These are phyloP conservation scores for Talaromyces thailandensis DNA, from an alignment of 495 filamentous ascomycete species.

Conservation along the genomic window DNA sequence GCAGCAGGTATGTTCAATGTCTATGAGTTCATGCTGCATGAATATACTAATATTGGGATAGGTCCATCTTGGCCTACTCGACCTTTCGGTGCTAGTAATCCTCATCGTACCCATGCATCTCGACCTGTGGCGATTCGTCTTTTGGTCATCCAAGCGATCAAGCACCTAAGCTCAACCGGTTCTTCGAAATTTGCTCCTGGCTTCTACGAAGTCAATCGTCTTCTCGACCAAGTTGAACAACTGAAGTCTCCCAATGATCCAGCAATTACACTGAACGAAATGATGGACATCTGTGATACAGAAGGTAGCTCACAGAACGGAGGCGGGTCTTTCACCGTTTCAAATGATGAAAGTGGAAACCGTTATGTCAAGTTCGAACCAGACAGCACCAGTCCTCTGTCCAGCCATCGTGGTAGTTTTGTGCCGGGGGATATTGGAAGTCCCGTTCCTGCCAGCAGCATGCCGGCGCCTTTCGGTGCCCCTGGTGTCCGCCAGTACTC, in stretches of 20 bases:
- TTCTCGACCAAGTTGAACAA: constrained; percentile 59
- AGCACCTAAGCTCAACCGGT: constrained; percentile 37
- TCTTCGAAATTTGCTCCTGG: constrained; percentile 28
- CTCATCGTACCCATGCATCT: constrained; percentile 37
- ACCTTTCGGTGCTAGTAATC: constrained; percentile 37
- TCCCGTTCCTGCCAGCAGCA: constrained; percentile 32
- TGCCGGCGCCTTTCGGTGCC: constrained; percentile 30
- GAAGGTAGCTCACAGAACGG: constrained; percentile 82
- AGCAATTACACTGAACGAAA: constrained; percentile 55
- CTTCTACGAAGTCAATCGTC: constrained; percentile 57
- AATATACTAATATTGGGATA: constrained; percentile 17
- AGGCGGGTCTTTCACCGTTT: constrained; percentile 70
- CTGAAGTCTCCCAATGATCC: constrained; percentile 46
- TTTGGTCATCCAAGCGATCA: constrained; percentile 51
- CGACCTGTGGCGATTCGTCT: constrained; percentile 50
- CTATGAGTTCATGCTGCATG: neutral
- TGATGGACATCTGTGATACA: constrained; percentile 87
- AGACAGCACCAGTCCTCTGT: constrained; percentile 31
- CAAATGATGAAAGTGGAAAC: constrained; percentile 37
- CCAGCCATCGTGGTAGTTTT: constrained; percentile 33
- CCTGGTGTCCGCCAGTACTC: constrained; percentile 35
- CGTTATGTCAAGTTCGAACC: constrained; percentile 56
- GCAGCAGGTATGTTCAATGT: constrained; percentile 23
- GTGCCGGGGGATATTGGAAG: constrained; percentile 44
- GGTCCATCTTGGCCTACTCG: constrained; percentile 43